Percentiles rank a stretch among this genome's conserved stretches.
These are phyloP conservation scores for Ajuga chamaepitys DNA, from an alignment of 257 asterid genomes.

Conservation along the genomic window DNA sequence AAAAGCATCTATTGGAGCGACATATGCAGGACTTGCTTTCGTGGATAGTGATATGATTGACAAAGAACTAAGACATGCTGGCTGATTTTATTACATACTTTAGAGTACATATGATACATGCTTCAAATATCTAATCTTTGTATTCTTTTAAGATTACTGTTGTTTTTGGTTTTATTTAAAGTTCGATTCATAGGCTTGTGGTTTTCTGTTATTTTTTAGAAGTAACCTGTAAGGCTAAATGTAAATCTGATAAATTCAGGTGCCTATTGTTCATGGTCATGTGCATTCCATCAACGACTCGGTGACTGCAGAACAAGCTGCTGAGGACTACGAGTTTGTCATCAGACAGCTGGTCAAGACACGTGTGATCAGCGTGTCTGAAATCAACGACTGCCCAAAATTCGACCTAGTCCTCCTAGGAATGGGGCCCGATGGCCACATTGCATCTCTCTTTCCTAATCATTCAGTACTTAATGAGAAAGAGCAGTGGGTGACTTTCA, in stretches of 20 bases:
- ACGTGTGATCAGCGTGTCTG: conserved; percentile 50
- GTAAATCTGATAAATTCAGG: conserved; percentile 35
- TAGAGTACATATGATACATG: background rate
- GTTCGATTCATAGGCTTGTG: too few species aligned
- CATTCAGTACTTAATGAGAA: conserved; percentile 41
- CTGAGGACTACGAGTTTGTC: conserved; percentile 74
- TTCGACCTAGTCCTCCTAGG: conserved; percentile 72
- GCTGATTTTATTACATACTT: background rate
- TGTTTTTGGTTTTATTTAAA: background rate
- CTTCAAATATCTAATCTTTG: background rate
- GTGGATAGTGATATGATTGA: background rate
- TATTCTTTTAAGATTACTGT: background rate
- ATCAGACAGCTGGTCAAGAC: conserved; percentile 79
- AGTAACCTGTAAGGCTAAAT: background rate
- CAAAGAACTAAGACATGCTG: background rate
- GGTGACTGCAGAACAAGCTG: conserved; percentile 77
- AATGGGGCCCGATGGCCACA: conserved; percentile 77
- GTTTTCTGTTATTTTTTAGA: background rate
- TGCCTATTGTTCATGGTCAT: conserved; percentile 74
- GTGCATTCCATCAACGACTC: conserved; percentile 76
- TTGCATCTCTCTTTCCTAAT: conserved; percentile 63
- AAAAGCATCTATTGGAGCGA: too few species aligned
- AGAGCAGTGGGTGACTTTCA: conserved; percentile 59
- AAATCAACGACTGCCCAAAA: conserved; percentile 37
- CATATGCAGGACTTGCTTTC: too few species aligned